Evolutionary conservation across 2,329 filamentous ascomycete genomes (phyloP).

Genomic region (Alternaria sp.): DNA sequence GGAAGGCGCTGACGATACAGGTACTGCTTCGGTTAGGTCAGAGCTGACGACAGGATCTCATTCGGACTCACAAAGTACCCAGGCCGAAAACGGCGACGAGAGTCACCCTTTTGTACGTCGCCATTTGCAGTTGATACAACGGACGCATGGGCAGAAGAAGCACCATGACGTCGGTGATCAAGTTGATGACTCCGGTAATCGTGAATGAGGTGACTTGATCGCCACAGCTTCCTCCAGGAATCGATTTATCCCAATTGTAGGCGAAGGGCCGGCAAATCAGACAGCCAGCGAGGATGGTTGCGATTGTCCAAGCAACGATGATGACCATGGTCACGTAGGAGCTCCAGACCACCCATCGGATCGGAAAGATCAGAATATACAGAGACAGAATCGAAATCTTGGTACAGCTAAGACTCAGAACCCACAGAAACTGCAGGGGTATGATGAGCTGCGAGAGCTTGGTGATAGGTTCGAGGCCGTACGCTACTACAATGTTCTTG

Average conservation of each 20-base stretch:
- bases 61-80: background rate
- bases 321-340: background rate
- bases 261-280: slow-evolving; percentile 3
- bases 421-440: slow-evolving; percentile 1
- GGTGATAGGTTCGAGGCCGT: background rate
- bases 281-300: background rate
- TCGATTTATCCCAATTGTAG: slow-evolving; percentile 32
- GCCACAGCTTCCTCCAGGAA: slow-evolving; percentile 21
- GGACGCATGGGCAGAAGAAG: background rate
- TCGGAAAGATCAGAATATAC: background rate
- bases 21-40: background rate
- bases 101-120: background rate
- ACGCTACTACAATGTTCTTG: background rate
- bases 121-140: background rate
- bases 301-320: background rate
- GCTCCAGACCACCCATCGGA: background rate
- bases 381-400: background rate
- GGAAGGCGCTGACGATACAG: background rate
- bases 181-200: background rate
- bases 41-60: background rate
- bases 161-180: background rate
- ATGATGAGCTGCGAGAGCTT: background rate
- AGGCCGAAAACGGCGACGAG: background rate
- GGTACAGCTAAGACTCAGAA: background rate
- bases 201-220: background rate